Evolutionary conservation across 495 filamentous ascomycete species (phyloP).

Genomic region (Viridothelium virens): DNA sequence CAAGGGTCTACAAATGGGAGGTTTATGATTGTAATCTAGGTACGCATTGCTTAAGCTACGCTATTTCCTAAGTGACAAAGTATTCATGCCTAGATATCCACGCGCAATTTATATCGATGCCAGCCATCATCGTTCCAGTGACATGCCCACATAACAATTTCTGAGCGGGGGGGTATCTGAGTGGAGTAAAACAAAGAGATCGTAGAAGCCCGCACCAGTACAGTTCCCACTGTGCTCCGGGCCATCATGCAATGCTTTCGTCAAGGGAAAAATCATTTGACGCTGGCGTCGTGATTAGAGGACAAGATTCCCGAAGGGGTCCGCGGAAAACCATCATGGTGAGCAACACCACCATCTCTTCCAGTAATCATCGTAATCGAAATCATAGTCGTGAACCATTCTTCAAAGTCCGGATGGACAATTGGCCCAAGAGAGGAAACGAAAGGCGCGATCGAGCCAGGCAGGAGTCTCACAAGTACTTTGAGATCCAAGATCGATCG

Average conservation of each 20-base stretch:
- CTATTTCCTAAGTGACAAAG: not conserved
- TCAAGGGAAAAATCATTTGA: not conserved
- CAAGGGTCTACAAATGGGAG: too few relatives aligned
- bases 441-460: not conserved
- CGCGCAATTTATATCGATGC: conserved; percentile 1
- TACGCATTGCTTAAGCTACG: not conserved
- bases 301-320: not conserved
- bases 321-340: not conserved
- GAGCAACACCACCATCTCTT: not conserved
- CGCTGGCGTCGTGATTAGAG: not conserved
- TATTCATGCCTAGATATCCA: not conserved
- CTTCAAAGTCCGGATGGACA: not conserved
- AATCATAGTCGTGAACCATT: conserved; percentile 10
- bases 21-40: not conserved
- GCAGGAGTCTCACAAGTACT: conserved; percentile 37
- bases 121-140: not conserved
- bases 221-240: conserved; percentile 1
- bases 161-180: conserved; percentile 12
- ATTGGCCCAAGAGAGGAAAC: not conserved
- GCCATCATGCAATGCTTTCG: not conserved
- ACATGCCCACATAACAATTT: conserved; percentile 3
- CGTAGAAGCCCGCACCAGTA: conserved; percentile 3
- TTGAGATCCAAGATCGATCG: conserved; percentile 51
- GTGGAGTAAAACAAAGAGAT: conserved; percentile 7
- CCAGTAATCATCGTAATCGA: conserved; percentile 5